Percentiles rank a stretch among this genome's conserved stretches.
Conservation (phyloP, 495 filamentous ascomycete species). For the Aspergillus egyptiacus region DNA sequence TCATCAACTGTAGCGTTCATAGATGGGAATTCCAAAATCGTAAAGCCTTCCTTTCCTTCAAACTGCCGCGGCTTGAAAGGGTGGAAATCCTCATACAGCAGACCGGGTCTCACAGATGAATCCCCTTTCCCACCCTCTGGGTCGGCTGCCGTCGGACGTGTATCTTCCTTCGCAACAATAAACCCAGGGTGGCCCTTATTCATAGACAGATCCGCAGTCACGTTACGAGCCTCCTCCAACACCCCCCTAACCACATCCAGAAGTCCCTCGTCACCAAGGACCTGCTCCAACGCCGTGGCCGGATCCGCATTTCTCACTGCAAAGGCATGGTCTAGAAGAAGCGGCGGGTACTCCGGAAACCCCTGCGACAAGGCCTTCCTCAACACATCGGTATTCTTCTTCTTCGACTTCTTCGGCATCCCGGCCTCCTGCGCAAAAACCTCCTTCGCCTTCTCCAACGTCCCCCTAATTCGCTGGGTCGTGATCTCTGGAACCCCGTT, state of each 20-base stretch:
- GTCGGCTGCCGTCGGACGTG: conserved; percentile 24
- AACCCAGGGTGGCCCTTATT: conserved; percentile 55
- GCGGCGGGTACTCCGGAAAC: conserved; percentile 80
- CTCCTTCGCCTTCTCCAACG: conserved; percentile 59
- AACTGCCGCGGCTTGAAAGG: conserved; percentile 87
- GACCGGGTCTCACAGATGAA: conserved; percentile 34
- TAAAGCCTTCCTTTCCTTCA: conserved; percentile 54
- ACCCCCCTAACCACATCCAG: conserved; percentile 57
- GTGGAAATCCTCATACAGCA: conserved; percentile 92
- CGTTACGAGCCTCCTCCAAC: conserved; percentile 55
- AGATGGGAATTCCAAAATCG: conserved; percentile 67
- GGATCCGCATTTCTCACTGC: conserved; percentile 60
- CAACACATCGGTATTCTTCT: conserved; percentile 67
- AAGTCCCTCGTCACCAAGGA: conserved; percentile 59
- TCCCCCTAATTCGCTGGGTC: conserved; percentile 60
- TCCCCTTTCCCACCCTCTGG: conserved; percentile 26
- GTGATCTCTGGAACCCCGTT: conserved; percentile 68
- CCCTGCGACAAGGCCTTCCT: conserved; percentile 72
- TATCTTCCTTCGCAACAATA: conserved; percentile 72
- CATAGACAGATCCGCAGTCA: conserved; percentile 40
- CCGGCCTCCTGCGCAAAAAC: conserved; percentile 45
- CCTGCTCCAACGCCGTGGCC: conserved; percentile 55
- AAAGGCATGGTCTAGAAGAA: conserved; percentile 82
- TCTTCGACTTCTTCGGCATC: conserved; percentile 64
- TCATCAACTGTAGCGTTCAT: conserved; percentile 94